Evolutionary conservation across 176 grass and related monocot species (phyloP), one percentile per base, ranked within the genome.

Genomic region (Microstegium vimineum): DNA sequence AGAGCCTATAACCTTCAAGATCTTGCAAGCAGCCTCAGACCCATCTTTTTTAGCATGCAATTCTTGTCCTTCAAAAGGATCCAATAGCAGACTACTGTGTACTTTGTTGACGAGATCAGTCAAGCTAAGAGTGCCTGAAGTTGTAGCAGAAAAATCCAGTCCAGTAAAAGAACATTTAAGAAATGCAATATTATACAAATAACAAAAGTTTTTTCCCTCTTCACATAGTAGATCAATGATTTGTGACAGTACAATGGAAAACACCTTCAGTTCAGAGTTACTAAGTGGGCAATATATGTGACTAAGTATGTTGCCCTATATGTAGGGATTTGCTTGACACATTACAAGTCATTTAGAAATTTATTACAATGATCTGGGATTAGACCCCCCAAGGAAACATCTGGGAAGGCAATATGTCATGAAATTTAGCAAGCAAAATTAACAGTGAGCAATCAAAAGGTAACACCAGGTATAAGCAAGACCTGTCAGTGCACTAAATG

Each of bases 41-140:
- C 88, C 81, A 71, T 93, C 86, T 66, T 90, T 91, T 88, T 73
- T 93, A 47, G 83, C 82, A 83, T 91, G 86, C 60, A 93, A 79
- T 88, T 98, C 81, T 87, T 88, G 77, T 61, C 95, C 92, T 93
- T 98, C 92, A 91, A 81, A 98, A 42, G 73, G 5, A 74, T 83
- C 52, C 45, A 86, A 80, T 64, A 90, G 75, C 71, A 93, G 86
- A 57, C 64, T 87, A 54, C 47, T 26, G 71, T 94, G 91, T 73
- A 94, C 74, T 66, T 89, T 80, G 71, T 98, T 80, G 41, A 98
- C 76, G 85, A 98, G 86, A 54, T 93, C 77, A 42, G 73, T 86
- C 51, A 98, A 91, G 75, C 14, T 87, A 75, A 91, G 87, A 77
- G 86, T 88, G 60, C 95, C 95, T 98, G 92, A 81, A 91, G 49